Conservation (phyloP, 176 grass and related monocot species). For the Triticum turgidum region DNA sequence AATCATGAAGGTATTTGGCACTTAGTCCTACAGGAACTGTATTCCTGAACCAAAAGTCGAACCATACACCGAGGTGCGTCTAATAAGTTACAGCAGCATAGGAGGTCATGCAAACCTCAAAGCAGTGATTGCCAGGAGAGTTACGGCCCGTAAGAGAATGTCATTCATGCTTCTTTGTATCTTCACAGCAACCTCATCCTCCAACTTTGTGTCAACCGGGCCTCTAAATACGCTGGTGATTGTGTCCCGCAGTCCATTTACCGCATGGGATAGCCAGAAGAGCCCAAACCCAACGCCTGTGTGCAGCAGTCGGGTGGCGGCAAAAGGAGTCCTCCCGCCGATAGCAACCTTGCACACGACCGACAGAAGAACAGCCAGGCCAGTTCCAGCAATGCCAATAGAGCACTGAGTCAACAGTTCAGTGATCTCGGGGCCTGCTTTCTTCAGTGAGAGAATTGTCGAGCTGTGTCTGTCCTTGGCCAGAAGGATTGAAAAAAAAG, state of each 20-base stretch:
- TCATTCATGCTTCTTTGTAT: slow-evolving; percentile 61
- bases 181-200: slow-evolving; percentile 52
- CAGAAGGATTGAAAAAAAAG: slow-evolving; percentile 75
- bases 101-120: slow-evolving; percentile 63
- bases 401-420: slow-evolving; percentile 81
- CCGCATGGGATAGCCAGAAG: slow-evolving; percentile 83
- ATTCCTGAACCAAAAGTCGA: slow-evolving; percentile 32
- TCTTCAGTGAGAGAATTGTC: slow-evolving; percentile 60
- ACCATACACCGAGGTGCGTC: slow-evolving; percentile 5
- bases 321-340: slow-evolving; percentile 49
- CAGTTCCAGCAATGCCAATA: slow-evolving; percentile 81
- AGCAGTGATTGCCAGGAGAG: slow-evolving; percentile 61
- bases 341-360: slow-evolving; percentile 65
- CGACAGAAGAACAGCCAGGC: slow-evolving; percentile 82
- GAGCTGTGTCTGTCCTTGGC: slow-evolving; percentile 45
- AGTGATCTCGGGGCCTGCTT: slow-evolving; percentile 60
- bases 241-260: slow-evolving; percentile 69
- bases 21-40: slow-evolving; percentile 27
- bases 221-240: slow-evolving; percentile 51
- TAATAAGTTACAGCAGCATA: neutral
- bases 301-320: slow-evolving; percentile 54
- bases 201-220: slow-evolving; percentile 39
- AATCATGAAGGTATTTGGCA: slow-evolving; percentile 12
- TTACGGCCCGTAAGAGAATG: slow-evolving; percentile 57
- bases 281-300: slow-evolving; percentile 80